phyloP scores from a whole-genome alignment of 2,329 filamentous ascomycete species.

The Colletotrichum liaoningense region DNA sequence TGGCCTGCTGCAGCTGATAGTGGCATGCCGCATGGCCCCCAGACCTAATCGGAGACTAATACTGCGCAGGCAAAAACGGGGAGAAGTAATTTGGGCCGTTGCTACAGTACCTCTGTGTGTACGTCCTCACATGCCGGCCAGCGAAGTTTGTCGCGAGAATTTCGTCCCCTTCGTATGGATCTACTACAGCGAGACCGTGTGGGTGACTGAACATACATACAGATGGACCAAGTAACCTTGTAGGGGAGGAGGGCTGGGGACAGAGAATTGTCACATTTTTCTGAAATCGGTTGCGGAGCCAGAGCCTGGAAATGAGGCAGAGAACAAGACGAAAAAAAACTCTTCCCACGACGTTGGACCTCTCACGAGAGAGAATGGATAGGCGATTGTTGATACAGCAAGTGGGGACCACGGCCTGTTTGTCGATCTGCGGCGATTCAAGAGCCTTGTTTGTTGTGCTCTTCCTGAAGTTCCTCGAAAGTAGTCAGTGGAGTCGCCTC shows the following conservation, averaged over 20 bases:
- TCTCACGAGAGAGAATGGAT: neutral
- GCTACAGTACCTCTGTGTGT: neutral
- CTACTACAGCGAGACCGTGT: neutral
- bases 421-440: neutral
- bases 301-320: neutral
- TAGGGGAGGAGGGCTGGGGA: neutral
- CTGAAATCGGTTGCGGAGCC: neutral
- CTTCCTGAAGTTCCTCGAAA: neutral
- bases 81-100: neutral
- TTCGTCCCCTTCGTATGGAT: neutral
- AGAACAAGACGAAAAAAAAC: neutral
- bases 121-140: neutral
- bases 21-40: neutral
- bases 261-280: neutral
- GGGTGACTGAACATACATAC: neutral
- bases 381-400: neutral
- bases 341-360: neutral
- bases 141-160: neutral
- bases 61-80: neutral
- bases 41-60: neutral
- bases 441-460: neutral
- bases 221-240: neutral
- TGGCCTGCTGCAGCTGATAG: constrained; percentile 14
- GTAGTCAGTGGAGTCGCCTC: neutral
- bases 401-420: neutral